Evolutionary conservation across 1,139 yeast genomes (phyloP), one percentile per base, ranked within the genome.

Genomic region (Zhuliangozyma parablackwelliae): DNA sequence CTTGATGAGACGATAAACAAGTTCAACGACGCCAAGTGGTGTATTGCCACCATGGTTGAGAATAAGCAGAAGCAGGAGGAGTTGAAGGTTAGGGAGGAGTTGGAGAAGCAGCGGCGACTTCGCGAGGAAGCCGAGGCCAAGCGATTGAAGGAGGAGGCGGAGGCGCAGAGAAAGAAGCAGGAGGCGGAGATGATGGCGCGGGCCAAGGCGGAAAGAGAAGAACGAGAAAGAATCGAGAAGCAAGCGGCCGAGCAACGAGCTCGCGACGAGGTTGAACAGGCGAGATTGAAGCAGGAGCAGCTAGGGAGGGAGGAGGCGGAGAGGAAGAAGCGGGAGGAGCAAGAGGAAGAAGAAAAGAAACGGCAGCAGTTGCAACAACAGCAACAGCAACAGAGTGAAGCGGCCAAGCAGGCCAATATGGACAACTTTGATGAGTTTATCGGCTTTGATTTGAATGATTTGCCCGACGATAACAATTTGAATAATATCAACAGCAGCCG

Each of bases 1-100:
- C 54, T 70, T 11, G 75, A 70, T 46, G 75, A 70, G 11, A 67
- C 75, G 1, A 54, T 66, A 6, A 51, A 61, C 39, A 69, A 69
- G 45, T 64, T 69, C 46, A 69, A 69, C 44, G 75, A 70, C 40
- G 68, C 73, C 7, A 54, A 57, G 33, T 70, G 76, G 76, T 69
- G 75, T 42, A 56, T 70, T 7, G 74, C 63, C 39, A 69, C 65
- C 42, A 69, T 70, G 43, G 52, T 70, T 27, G 73, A 69, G 45
- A 67, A 59, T 45, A 64, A 63, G 46, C 72, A 67, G 45, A 60
- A 59, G 34, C 72, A 69, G 43, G 72, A 69, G 42, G 72, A 67
- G 45, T 43, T 64, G 51, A 65, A 63, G 46, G 39, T 63, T 27
- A 61, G 65, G 42, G 72, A 68, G 45, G 75, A 69, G 43, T 44